Percentiles rank a stretch among this genome's conserved stretches.
Conservation (phyloP, 2,329 filamentous ascomycete genomes). For the Diaporthe eres region DNA sequence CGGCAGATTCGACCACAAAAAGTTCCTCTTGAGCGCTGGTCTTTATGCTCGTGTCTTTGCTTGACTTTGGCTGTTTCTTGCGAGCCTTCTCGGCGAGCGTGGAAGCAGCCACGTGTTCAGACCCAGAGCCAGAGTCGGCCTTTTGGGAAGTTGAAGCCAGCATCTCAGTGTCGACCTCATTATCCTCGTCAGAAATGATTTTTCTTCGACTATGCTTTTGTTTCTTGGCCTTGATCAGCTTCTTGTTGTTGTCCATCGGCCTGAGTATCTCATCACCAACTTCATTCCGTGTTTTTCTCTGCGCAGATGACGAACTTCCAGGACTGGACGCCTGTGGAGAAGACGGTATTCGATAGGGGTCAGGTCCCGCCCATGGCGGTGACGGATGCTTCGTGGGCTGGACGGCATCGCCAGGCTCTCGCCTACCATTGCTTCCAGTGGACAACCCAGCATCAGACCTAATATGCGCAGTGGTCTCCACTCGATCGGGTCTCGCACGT, state of each 20-base stretch:
- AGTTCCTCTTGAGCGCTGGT: constrained; percentile 1
- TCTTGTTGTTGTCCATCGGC: background rate
- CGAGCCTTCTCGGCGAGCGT: background rate
- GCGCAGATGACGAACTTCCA: background rate
- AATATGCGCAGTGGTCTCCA: background rate
- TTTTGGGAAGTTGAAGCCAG: background rate
- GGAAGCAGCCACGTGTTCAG: background rate
- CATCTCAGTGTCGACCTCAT: constrained; percentile 20
- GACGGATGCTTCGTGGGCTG: background rate
- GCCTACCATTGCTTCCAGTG: too few species aligned
- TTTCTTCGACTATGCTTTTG: constrained; percentile 13
- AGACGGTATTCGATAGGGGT: constrained; percentile 36
- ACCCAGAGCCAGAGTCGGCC: background rate
- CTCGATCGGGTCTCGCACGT: background rate
- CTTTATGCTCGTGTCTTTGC: background rate
- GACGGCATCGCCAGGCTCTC: background rate
- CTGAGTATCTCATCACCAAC: background rate
- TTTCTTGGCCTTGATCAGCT: background rate
- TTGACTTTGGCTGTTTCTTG: constrained; percentile 8
- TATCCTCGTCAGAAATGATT: constrained; percentile 34
- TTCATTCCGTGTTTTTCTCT: too few species aligned
- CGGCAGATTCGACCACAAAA: background rate
- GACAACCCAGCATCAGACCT: background rate
- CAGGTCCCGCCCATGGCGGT: background rate
- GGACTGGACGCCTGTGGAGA: constrained; percentile 8